Base-by-base conservation (phyloP, 495 filamentous ascomycete genomes). In the Filosporella fistucella region DNA sequence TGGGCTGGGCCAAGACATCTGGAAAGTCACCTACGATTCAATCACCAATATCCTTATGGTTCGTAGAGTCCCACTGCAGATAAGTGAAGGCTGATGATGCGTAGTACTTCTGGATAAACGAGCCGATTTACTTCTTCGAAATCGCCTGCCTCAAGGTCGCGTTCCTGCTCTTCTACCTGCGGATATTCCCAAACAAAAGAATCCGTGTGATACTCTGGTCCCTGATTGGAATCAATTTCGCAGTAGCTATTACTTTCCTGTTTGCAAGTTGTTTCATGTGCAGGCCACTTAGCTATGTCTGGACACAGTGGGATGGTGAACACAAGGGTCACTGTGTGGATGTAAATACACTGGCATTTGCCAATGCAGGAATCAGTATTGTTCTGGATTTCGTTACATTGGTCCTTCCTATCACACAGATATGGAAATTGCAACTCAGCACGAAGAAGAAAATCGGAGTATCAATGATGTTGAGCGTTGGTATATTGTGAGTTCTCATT, bases 331-430 rank as follows among this genome's bases (percentile, higher is more conserved):
- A 60, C 45, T 71, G 68, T 56, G 60, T 76, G 37, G 53, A 70
- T 39, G 67, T 69, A 41, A 71, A 71, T 46, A 52, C 65, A n/a
- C 63, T 74, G 45, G 71, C 68, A 26, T 66, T 68, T 30, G 59
- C 60, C 47, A 67, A 70, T 37, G 64, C 72, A 0, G 66, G 59
- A 3, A 52, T 81, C 23, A 76, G 73, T 55, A 73, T 82, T 24
- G 34, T 72, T 13, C 67, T 76, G 9, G 77, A 82, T 49, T 20
- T 75, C 0, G 50, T 72, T 44, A 74, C 74, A 23, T 66, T 81
- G 40, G 57, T 67, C 2, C 58, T 84, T 3, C 76, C 77, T 1
- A 62, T 78, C 21, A 60, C 60, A 17, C 61, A 68, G 11, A 58
- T 80, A 6, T 57, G 60, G 16, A 52, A 59, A 10, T 52, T 80